These are phyloP conservation scores for Pseudoneurospora amorphoporcata DNA, from an alignment of 495 filamentous ascomycete genomes.

Conservation along the genomic window DNA sequence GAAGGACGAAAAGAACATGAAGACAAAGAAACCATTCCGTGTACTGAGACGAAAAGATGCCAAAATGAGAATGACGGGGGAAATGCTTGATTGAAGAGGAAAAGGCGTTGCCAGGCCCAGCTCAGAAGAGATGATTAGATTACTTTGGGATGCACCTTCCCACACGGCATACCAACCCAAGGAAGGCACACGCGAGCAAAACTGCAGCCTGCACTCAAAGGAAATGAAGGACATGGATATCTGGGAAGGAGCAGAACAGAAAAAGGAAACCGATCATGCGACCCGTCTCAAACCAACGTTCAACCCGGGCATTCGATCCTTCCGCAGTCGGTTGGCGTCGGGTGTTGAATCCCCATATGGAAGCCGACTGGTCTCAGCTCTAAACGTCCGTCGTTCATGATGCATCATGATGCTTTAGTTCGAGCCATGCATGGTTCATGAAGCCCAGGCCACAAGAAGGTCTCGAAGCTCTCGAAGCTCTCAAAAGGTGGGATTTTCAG, in stretches of 20 bases:
- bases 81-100: not conserved
- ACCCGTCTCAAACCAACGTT: no score
- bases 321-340: not conserved
- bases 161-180: not conserved
- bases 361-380: no score
- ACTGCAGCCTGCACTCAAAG: not conserved
- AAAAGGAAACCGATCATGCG: not conserved
- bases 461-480: no score
- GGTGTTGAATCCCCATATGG: not conserved
- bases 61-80: not conserved
- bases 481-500: not conserved
- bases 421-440: not conserved
- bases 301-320: not conserved
- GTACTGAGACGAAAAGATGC: not conserved
- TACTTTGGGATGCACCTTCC: not conserved
- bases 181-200: not conserved
- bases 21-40: not conserved
- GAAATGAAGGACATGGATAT: not conserved
- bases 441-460: not conserved
- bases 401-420: no score
- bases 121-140: not conserved
- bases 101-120: not conserved
- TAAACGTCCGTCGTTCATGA: no score
- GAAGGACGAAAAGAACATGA: not conserved
- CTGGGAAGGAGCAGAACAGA: not conserved